Evolutionary conservation across 306 rosid species (phyloP), one percentile per base, ranked within the genome.

Genomic region (Prunus davidiana): DNA sequence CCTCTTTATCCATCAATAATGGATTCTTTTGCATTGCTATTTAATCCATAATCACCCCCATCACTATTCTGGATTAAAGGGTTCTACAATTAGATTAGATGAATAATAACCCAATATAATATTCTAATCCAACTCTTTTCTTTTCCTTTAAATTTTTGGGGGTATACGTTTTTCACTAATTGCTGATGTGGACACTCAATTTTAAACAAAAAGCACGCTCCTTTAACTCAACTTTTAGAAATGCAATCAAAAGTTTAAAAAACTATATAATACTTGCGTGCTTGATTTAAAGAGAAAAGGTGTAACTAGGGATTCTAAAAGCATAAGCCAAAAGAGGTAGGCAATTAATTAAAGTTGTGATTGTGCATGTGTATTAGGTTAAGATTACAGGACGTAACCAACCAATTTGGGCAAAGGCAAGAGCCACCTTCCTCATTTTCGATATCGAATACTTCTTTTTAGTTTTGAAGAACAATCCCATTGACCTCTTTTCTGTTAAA

Each of bases 221-320:
- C 82, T 77, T 82, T 64, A 64, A 67, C 78, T 12, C 81, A 34
- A 19, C 72, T 60, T 69, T 68, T 66, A 22, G 75, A 72, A 50
- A 22, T 6, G 69, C 66, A 67, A 52, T 72, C 50, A 72, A 72
- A 28, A 50, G 58, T 19, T 38, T 6, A 38, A 58, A 58, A n/a
- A 77, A 38, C 32, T 47, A 71, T 71, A 65, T 18, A 47, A 66
- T 66, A 50, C 13, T 67, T 12, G 57, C 45, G 64, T 66, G 41
- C 75, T 78, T 51, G 54, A 73, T 56, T 77, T 57, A 77, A 77
- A 72, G 81, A 7, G 58, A 14, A 66, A 77, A 77, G 28, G 71
- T 55, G 20, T 64, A 58, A 34, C 60, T 8, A 12, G 54, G 67
- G 71, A 71, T 68, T 63, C 64, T 4, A 73, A 60, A 82, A 73